Evolutionary conservation across 176 grass and related monocot species (phyloP).

Genomic region (Carex littledalei): DNA sequence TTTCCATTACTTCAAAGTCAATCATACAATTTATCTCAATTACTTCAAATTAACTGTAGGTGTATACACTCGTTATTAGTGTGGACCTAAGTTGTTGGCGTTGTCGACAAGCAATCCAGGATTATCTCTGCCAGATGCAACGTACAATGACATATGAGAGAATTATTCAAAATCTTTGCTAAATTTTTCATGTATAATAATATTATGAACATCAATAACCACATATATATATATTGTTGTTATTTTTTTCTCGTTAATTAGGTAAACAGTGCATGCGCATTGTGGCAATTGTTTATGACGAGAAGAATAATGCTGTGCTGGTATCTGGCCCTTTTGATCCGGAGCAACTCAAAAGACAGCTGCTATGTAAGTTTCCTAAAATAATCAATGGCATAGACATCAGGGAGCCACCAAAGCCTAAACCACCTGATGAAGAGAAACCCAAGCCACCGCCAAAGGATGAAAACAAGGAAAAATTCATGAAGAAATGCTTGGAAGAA

Average conservation of each 20-base stretch:
- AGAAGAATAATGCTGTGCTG: not conserved
- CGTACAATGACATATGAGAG: not conserved
- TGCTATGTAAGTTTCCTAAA: constrained; percentile 6
- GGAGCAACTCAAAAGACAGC: constrained; percentile 11
- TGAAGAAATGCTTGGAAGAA: not conserved
- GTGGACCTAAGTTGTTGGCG: not conserved
- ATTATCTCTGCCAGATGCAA: constrained; percentile 5
- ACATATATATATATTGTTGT: not conserved
- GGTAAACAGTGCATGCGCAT: not conserved
- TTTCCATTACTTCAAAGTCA: not conserved
- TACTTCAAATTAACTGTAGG: not conserved
- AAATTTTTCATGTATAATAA: not conserved
- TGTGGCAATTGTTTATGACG: not conserved
- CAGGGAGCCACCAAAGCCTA: not conserved
- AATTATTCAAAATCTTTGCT: not conserved
- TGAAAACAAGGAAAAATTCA: not conserved
- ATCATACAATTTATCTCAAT: not conserved
- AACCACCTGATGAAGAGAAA: too few relatives aligned
- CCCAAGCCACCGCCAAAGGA: too few relatives aligned
- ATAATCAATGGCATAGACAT: not conserved
- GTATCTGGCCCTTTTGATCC: constrained; percentile 13
- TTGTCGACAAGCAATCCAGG: not conserved
- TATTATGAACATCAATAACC: not conserved
- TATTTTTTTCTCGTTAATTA: not conserved
- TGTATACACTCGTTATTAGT: not conserved